phyloP scores from a whole-genome alignment of 2,329 filamentous ascomycete genomes.

The Trichoderma sp. region DNA sequence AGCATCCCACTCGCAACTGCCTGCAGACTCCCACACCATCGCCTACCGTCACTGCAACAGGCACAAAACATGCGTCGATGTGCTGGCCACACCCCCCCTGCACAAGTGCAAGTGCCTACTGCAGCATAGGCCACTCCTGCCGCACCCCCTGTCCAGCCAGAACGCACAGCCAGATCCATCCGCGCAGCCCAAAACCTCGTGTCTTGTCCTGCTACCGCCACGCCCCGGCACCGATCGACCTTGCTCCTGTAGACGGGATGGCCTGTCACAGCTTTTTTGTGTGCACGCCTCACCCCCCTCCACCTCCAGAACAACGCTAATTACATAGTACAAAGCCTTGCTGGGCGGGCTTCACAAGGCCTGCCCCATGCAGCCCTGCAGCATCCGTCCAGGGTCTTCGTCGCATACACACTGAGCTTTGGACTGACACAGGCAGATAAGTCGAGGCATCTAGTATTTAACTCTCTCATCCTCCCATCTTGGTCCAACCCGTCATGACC shows the following conservation, averaged over 20 bases:
- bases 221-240: slow-evolving; percentile 12
- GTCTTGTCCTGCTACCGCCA: not conserved
- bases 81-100: not conserved
- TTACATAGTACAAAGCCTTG: slow-evolving; percentile 19
- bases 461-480: slow-evolving; percentile 19
- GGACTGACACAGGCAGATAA: slow-evolving; percentile 12
- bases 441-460: slow-evolving; percentile 20
- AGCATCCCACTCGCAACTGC: slow-evolving; percentile 8
- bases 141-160: not conserved
- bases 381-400: slow-evolving; percentile 17
- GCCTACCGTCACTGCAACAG: not conserved
- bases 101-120: not conserved
- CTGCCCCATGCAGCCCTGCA: slow-evolving; percentile 20
- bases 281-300: not conserved
- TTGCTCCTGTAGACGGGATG: slow-evolving; percentile 16
- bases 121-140: slow-evolving; percentile 1
- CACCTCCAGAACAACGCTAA: slow-evolving; percentile 16
- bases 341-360: slow-evolving; percentile 18
- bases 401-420: slow-evolving; percentile 16
- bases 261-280: slow-evolving; percentile 5
- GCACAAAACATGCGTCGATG: not conserved
- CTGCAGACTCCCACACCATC: slow-evolving; percentile 13
- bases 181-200: not conserved
- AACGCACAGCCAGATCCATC: slow-evolving; percentile 19
- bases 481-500: slow-evolving; percentile 11